A percentile compares a stretch with the other conserved stretches of the same genome.
These are phyloP conservation scores for Theileria parva DNA, from an alignment of 169 alveolate genomes.

Conservation along the genomic window DNA sequence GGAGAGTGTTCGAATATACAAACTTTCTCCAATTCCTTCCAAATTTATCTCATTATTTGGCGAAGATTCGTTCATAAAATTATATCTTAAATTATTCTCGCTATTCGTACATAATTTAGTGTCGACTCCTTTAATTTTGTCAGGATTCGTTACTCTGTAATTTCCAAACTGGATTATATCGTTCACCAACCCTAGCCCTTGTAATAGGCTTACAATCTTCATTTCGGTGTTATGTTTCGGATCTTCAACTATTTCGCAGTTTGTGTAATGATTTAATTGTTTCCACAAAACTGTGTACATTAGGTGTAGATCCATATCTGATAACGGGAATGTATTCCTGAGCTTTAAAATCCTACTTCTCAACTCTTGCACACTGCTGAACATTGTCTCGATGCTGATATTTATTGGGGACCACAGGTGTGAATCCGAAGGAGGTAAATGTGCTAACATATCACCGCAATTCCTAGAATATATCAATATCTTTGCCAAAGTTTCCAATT, in stretches of 20 bases:
- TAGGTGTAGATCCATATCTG: conserved; percentile 32
- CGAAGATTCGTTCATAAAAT: conserved; percentile 26
- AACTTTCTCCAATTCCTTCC: conserved; percentile 16
- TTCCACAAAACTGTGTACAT: conserved; percentile 25
- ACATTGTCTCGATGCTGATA: conserved; percentile 25
- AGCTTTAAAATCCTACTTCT: not conserved
- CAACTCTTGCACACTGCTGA: conserved; percentile 20
- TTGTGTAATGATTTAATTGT: not conserved
- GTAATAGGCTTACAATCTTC: conserved; percentile 34
- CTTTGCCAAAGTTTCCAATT: conserved; percentile 18
- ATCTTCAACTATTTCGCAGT: not conserved
- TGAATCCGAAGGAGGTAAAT: conserved; percentile 57
- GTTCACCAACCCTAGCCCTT: conserved; percentile 45
- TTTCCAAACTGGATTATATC: conserved; percentile 47
- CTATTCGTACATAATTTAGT: conserved; percentile 41
- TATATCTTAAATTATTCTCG: conserved; percentile 39
- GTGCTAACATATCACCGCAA: conserved; percentile 15
- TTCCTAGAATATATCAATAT: conserved; percentile 29
- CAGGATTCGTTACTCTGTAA: conserved; percentile 37
- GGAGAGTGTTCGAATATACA: conserved; percentile 19
- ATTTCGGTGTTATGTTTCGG: not conserved
- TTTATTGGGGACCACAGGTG: conserved; percentile 52
- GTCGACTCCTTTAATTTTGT: conserved; percentile 37
- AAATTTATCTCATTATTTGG: conserved; percentile 39
- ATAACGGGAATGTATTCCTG: conserved; percentile 5